phyloP scores from a whole-genome alignment of 805 yeast species.

The Lachancea meyersii region DNA sequence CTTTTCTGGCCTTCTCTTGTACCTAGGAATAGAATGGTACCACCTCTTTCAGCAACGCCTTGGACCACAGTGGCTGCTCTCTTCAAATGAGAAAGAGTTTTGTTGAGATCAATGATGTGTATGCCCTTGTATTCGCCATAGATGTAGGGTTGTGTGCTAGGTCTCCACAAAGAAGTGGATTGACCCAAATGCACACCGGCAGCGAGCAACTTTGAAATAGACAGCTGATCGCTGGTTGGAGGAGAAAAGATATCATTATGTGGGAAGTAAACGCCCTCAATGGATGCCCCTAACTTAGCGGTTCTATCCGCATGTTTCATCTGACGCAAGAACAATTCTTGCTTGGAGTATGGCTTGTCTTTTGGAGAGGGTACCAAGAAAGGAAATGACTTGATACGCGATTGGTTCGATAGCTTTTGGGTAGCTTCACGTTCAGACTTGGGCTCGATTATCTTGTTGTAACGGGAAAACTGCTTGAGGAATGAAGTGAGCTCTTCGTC shows the following conservation, averaged over 20 bases:
- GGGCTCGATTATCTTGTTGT: slow-evolving; percentile 17
- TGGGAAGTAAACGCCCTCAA: slow-evolving; percentile 61
- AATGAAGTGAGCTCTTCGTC: slow-evolving; percentile 29
- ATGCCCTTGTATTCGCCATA: slow-evolving; percentile 88
- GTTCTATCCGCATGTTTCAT: slow-evolving; percentile 50
- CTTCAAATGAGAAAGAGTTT: slow-evolving; percentile 67
- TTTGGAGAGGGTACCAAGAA: slow-evolving; percentile 54
- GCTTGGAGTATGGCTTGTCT: slow-evolving; percentile 62
- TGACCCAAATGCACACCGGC: slow-evolving; percentile 96
- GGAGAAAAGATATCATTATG: slow-evolving; percentile 61
- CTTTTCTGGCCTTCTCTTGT: slow-evolving; percentile 72
- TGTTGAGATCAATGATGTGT: slow-evolving; percentile 83
- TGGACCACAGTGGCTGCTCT: slow-evolving; percentile 82
- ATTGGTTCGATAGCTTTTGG: slow-evolving; percentile 1
- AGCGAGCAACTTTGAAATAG: slow-evolving; percentile 69
- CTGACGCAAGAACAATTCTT: slow-evolving; percentile 73
- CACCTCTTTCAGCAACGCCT: slow-evolving; percentile 79
- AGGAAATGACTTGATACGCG: slow-evolving; percentile 38
- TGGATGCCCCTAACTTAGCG: slow-evolving; percentile 57
- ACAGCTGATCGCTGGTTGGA: slow-evolving; percentile 46
- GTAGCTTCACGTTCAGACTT: slow-evolving; percentile 9
- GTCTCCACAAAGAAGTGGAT: slow-evolving; percentile 69
- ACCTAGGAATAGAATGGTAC: slow-evolving; percentile 78
- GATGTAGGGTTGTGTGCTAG: slow-evolving; percentile 77
- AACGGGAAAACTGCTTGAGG: slow-evolving; percentile 23